These are phyloP conservation scores for Colletotrichum incanum DNA, from an alignment of 2,329 filamentous ascomycete genomes.

Conservation along the genomic window DNA sequence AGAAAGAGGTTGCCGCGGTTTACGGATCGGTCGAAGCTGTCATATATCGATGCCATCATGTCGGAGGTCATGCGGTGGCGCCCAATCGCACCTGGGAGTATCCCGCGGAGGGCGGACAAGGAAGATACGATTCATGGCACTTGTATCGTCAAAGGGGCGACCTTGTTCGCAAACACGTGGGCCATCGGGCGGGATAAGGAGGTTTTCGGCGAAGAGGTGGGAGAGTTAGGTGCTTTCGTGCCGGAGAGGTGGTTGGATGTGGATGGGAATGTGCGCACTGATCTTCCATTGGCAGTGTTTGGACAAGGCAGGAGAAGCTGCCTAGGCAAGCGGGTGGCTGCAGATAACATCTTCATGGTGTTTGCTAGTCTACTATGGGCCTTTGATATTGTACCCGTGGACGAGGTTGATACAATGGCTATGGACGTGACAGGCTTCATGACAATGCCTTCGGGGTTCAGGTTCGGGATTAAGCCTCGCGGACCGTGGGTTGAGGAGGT, in stretches of 20 bases:
- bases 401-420: conserved; percentile 46
- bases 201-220: conserved; percentile 55
- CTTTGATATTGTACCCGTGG: conserved; percentile 56
- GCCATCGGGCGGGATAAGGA: conserved; percentile 55
- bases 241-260: conserved; percentile 51
- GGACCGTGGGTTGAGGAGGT: conserved; percentile 50
- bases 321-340: conserved; percentile 62
- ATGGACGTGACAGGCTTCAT: conserved; percentile 48
- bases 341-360: conserved; percentile 60
- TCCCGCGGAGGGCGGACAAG: conserved; percentile 57
- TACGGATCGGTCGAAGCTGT: conserved; percentile 56
- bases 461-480: conserved; percentile 48
- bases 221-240: conserved; percentile 49
- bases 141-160: conserved; percentile 60
- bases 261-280: conserved; percentile 45
- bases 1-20: conserved; percentile 55
- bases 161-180: conserved; percentile 61
- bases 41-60: conserved; percentile 60
- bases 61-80: conserved; percentile 64
- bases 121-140: conserved; percentile 56
- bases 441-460: conserved; percentile 49
- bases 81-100: conserved; percentile 54
- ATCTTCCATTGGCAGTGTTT: conserved; percentile 57
- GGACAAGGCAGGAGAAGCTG: conserved; percentile 65
- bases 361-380: conserved; percentile 66